phyloP scores from a whole-genome alignment of 164 flowering plant genomes.

The Tetracentron sinense region DNA sequence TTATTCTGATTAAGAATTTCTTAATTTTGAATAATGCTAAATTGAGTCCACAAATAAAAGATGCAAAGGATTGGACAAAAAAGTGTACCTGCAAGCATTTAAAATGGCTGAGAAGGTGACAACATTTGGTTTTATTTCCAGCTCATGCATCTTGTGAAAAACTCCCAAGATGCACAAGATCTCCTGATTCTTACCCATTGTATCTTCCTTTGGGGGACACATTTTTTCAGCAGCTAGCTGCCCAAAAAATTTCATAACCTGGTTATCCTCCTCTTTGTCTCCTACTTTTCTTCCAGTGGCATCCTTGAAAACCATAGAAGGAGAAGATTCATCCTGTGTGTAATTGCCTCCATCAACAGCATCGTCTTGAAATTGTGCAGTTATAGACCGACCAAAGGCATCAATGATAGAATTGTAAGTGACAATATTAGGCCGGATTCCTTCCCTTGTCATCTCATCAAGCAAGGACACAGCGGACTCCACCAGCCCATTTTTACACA shows the following conservation, averaged over 20 bases:
- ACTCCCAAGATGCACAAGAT: slow-evolving; percentile 62
- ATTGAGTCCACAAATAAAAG: not conserved
- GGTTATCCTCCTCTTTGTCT: slow-evolving; percentile 31
- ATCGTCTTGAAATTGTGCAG: slow-evolving; percentile 24
- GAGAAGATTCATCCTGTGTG: slow-evolving; percentile 23
- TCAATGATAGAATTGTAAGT: slow-evolving; percentile 96
- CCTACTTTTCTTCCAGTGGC: slow-evolving; percentile 13
- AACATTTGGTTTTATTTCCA: slow-evolving; percentile 92
- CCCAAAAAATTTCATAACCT: slow-evolving; percentile 57
- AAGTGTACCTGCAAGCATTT: slow-evolving; percentile 92
- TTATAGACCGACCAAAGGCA: slow-evolving; percentile 70
- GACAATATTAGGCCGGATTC: slow-evolving; percentile 89
- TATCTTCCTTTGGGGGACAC: slow-evolving; percentile 32
- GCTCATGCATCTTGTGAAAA: slow-evolving; percentile 85
- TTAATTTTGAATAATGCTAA: too few relatives aligned
- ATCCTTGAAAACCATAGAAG: slow-evolving; percentile 10
- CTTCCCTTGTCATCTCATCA: slow-evolving; percentile 88
- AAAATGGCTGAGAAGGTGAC: slow-evolving; percentile 96
- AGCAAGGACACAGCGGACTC: slow-evolving; percentile 74
- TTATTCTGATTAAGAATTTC: too few relatives aligned
- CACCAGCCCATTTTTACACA: slow-evolving; percentile 88
- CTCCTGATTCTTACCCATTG: slow-evolving; percentile 41
- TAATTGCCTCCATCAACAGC: slow-evolving; percentile 17
- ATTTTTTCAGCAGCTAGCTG: slow-evolving; percentile 54
- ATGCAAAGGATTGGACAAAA: not conserved